phyloP scores from a whole-genome alignment of 2,329 filamentous ascomycete genomes.

The Dothistroma septosporum region DNA sequence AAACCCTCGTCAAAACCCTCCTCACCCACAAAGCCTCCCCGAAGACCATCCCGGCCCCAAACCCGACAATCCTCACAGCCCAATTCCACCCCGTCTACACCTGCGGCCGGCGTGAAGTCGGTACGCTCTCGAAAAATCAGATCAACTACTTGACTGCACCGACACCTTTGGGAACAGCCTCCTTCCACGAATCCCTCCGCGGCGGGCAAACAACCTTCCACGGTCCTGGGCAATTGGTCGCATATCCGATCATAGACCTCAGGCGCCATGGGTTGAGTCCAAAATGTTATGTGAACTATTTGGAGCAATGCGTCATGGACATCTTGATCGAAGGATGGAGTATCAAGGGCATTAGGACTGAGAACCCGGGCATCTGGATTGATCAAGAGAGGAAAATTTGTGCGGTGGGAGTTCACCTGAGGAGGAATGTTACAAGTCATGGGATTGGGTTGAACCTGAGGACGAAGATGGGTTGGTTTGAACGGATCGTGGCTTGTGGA shows the following conservation, averaged over 20 bases:
- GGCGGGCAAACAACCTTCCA: conserved; percentile 94
- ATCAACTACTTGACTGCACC: conserved; percentile 37
- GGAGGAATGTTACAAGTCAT: conserved; percentile 76
- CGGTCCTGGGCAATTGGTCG: conserved; percentile 84
- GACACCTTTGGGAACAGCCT: conserved; percentile 44
- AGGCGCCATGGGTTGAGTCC: conserved; percentile 64
- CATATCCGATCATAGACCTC: conserved; percentile 89
- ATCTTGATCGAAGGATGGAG: conserved; percentile 56
- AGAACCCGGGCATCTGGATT: conserved; percentile 80
- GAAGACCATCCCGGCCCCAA: conserved; percentile 31
- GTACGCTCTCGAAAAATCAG: conserved; percentile 47
- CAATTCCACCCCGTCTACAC: conserved; percentile 82
- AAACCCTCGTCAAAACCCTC: conserved; percentile 52
- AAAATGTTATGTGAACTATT: conserved; percentile 68
- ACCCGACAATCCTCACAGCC: conserved; percentile 74
- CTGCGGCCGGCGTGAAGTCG: conserved; percentile 73
- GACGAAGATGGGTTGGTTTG: conserved; percentile 60
- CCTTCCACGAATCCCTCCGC: conserved; percentile 68
- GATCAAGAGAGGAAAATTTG: conserved; percentile 67
- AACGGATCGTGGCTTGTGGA: conserved; percentile 85
- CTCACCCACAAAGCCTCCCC: conserved; percentile 57
- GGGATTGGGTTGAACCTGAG: conserved; percentile 78
- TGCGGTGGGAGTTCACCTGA: conserved; percentile 85
- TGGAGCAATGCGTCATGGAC: conserved; percentile 72
- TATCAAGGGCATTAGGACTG: conserved; percentile 60